Percentiles rank a stretch among this genome's conserved stretches.
Conservation (phyloP, 1,284 basidiomycete species). For the Wolfiporia cocos region DNA sequence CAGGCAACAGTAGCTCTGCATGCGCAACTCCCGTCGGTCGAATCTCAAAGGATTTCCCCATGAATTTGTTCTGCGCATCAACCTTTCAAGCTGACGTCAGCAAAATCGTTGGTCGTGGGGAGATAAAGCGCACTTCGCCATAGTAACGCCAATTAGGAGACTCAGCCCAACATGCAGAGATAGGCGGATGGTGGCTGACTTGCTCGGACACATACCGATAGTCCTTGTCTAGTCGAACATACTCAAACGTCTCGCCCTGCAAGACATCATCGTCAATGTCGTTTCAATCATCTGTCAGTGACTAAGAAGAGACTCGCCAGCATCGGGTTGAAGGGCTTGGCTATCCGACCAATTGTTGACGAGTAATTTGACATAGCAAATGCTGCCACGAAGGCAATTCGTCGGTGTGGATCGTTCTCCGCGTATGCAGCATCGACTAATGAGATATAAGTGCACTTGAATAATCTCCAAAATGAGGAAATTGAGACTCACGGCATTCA, state of each 20-base stretch:
- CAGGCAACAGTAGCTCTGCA: slow-evolving; percentile 76
- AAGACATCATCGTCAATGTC: slow-evolving; percentile 9
- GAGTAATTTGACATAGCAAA: slow-evolving; percentile 99
- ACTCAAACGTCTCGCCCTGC: slow-evolving; percentile 90
- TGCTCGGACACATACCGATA: slow-evolving; percentile 95
- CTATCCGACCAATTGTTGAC: slow-evolving; percentile 90
- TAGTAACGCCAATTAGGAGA: slow-evolving; percentile 88
- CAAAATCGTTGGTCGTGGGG: too few relatives aligned
- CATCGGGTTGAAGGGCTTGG: slow-evolving; percentile 96
- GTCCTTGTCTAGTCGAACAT: slow-evolving; percentile 81
- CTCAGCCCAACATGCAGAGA: slow-evolving; percentile 96
- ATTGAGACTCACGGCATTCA: slow-evolving; percentile 69
- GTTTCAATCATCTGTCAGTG: not conserved
- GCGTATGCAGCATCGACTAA: slow-evolving; percentile 84
- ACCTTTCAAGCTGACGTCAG: too few relatives aligned
- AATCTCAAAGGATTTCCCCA: slow-evolving; percentile 96
- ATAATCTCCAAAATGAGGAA: not conserved
- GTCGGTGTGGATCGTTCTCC: slow-evolving; percentile 74
- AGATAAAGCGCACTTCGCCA: slow-evolving; percentile 58
- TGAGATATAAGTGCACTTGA: slow-evolving; percentile 3
- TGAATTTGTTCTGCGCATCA: slow-evolving; percentile 91
- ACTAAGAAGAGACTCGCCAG: too few relatives aligned
- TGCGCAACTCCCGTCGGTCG: slow-evolving; percentile 93
- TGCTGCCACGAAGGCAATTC: slow-evolving; percentile 91
- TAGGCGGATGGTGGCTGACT: slow-evolving; percentile 95